These are phyloP conservation scores for Xylaria palmicola DNA, from an alignment of 495 filamentous ascomycete genomes.

Conservation along the genomic window DNA sequence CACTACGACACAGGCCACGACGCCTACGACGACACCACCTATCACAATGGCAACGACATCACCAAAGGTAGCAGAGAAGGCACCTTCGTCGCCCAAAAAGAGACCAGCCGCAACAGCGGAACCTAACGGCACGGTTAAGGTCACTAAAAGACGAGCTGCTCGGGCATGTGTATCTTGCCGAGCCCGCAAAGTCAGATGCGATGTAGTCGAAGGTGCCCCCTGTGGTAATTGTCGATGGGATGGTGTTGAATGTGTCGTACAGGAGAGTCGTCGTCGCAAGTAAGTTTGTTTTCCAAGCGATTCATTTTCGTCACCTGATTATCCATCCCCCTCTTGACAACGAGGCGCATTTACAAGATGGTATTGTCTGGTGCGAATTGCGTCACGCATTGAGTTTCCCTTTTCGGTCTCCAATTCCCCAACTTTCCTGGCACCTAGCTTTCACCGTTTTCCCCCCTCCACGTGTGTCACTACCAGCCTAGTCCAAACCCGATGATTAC, in stretches of 20 bases:
- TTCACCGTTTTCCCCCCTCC: background rate
- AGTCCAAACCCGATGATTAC: background rate
- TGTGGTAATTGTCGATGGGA: constrained; percentile 90
- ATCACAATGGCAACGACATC: constrained; percentile 8
- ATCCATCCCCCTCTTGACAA: constrained; percentile 14
- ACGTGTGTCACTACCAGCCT: background rate
- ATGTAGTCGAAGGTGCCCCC: constrained; percentile 84
- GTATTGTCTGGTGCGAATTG: background rate
- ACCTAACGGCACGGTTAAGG: constrained; percentile 33
- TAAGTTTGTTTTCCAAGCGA: constrained; percentile 43
- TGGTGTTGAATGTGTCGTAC: constrained; percentile 83
- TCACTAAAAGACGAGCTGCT: constrained; percentile 73
- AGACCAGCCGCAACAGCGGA: constrained; percentile 28
- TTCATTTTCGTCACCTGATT: constrained; percentile 8
- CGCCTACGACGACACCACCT: constrained; percentile 7
- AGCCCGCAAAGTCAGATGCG: constrained; percentile 87
- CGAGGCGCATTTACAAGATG: constrained; percentile 15
- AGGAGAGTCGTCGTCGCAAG: constrained; percentile 89
- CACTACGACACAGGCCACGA: constrained; percentile 7
- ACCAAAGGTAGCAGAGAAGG: constrained; percentile 20
- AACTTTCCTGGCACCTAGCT: background rate
- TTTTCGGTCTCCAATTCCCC: constrained; percentile 5
- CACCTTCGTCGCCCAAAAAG: constrained; percentile 34
- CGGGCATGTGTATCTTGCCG: constrained; percentile 87
- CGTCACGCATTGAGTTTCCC: constrained; percentile 25